A percentile compares a stretch with the other conserved stretches of the same genome.
Evolutionary conservation across 768 basidiomycete genomes (phyloP).

Genomic region (Ephemerocybe angulata): DNA sequence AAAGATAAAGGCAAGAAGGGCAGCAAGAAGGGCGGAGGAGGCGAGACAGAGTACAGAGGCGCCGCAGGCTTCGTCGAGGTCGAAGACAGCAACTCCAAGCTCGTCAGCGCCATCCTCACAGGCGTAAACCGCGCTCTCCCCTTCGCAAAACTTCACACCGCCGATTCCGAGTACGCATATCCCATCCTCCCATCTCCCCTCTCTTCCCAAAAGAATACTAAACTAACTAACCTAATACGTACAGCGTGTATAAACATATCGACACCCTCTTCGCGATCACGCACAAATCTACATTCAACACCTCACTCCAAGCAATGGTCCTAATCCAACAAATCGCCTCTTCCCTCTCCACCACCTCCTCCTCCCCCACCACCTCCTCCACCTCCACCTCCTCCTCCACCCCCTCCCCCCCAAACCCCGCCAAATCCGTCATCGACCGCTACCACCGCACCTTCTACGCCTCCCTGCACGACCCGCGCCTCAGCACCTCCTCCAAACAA

Average conservation of each 20-base stretch:
- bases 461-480: constrained; percentile 80
- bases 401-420: constrained; percentile 33
- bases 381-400: constrained; percentile 35
- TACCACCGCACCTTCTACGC: constrained; percentile 86
- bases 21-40: constrained; percentile 39
- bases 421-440: constrained; percentile 53
- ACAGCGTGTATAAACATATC: constrained; percentile 79
- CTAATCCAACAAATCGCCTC: constrained; percentile 82
- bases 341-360: constrained; percentile 40
- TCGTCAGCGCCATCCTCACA: constrained; percentile 87
- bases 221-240: background rate
- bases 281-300: constrained; percentile 95
- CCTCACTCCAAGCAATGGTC: constrained; percentile 86
- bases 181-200: background rate
- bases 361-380: constrained; percentile 36
- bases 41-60: constrained; percentile 45
- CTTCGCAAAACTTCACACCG: constrained; percentile 78
- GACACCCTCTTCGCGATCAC: constrained; percentile 93
- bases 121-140: constrained; percentile 95
- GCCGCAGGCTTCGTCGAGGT: constrained; percentile 71
- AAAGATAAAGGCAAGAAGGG: constrained; percentile 30
- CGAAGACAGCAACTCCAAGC: constrained; percentile 74
- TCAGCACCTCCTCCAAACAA: constrained; percentile 84
- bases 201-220: background rate
- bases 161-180: constrained; percentile 52